Evolutionary conservation across 2,329 filamentous ascomycete genomes (phyloP), one percentile per base, ranked within the genome.

Genomic region (Paracoccidioides lutzii): DNA sequence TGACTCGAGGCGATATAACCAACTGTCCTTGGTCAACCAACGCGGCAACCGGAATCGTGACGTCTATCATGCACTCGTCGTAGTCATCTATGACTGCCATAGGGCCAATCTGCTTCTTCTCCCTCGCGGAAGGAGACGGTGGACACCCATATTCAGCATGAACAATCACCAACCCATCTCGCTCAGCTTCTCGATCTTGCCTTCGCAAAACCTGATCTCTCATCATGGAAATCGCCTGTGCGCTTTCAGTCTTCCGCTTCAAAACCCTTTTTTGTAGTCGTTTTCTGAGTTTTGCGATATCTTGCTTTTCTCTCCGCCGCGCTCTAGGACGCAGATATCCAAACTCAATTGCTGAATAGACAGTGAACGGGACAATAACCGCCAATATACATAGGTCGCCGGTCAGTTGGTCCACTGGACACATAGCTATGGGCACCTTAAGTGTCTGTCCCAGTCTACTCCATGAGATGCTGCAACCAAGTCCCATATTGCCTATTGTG

Each of bases 1-100:
- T 58, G 3, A 66, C 64, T 10, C 66, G 62, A 28, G 63, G 59
- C n/a, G 69, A 58, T 33, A 75, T 69, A 42, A 66, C 61, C 52
- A 75, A 61, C 59, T 75, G 73, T 28, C 69, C 64, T 38, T 66
- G 67, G 48, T 74, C 70, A 10, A 75, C 73, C 54, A 73, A 62
- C n/a, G 70, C 70, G 54, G 72, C 73, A n/a, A 74, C 67, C 4
- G 73, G 69, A 37, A 73, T 67, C 2, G 72, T 74, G 35, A 74
- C 73, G 62, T 75, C 71, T 12, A 67, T 65, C 41, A 58, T 51
- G 22, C 35, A 14, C 15, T 55, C 28, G 4, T 40, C 37, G n/a
- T 41, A n/a, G 28, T 46, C 28, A 5, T 28, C 57, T 33, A 67
- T 63, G 22, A 61, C 57, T 33, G 67, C 65, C 7, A 55, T 59